Percentiles rank a stretch among this genome's conserved stretches.
Conservation (phyloP, 441 rosid species). For the Erysimum pusillum region DNA sequence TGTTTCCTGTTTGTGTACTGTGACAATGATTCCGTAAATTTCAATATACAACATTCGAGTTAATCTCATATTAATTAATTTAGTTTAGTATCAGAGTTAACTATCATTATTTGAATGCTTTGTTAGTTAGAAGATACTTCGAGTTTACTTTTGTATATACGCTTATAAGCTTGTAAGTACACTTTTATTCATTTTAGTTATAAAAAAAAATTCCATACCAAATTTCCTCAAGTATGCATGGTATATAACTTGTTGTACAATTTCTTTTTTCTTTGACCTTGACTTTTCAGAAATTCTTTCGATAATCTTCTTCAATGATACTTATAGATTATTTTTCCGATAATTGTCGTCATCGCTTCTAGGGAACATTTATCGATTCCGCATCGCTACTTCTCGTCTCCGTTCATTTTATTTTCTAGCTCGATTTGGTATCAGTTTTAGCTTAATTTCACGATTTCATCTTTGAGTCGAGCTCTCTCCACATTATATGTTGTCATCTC, state of each 20-base stretch:
- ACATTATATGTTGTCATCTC: not conserved
- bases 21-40: slow-evolving; percentile 41
- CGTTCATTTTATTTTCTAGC: not conserved
- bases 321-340: not conserved
- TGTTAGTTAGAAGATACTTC: not conserved
- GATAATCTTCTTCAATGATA: too few relatives aligned
- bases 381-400: not conserved
- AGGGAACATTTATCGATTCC: not conserved
- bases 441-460: not conserved
- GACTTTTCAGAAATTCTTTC: too few relatives aligned
- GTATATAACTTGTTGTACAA: too few relatives aligned
- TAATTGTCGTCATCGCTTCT: not conserved
- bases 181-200: too few relatives aligned
- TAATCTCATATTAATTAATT: not conserved
- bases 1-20: slow-evolving; percentile 40
- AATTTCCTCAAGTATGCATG: too few relatives aligned
- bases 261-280: too few relatives aligned
- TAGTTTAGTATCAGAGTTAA: not conserved
- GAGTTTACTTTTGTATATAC: not conserved
- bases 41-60: slow-evolving; percentile 11
- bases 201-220: too few relatives aligned
- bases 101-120: not conserved
- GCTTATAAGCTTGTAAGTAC: too few relatives aligned
- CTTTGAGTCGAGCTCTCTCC: not conserved
- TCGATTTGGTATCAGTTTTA: not conserved